Conservation (phyloP, 768 basidiomycete genomes). For the Naganishia vaughanmartiniae region DNA sequence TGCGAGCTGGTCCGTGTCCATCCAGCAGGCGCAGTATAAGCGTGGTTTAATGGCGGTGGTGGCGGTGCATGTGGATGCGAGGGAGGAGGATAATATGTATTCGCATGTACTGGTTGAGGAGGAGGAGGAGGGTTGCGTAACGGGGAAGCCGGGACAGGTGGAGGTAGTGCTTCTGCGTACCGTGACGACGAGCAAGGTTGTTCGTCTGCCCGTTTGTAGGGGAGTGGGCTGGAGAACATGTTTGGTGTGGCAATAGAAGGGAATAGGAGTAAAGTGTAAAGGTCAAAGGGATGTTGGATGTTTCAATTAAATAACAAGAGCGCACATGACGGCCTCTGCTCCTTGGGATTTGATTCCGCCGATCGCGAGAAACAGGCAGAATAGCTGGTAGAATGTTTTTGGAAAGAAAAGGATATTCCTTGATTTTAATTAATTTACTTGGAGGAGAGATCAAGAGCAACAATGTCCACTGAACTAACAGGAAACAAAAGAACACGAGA, state of each 20-base stretch:
- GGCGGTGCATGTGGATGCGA: neutral
- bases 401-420: too few relatives aligned
- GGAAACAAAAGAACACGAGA: neutral
- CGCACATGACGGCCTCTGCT: too few relatives aligned
- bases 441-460: too few relatives aligned
- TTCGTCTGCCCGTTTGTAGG: neutral
- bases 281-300: neutral
- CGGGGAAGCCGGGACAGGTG: neutral
- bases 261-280: neutral
- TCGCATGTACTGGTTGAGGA: neutral
- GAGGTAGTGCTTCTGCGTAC: neutral
- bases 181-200: neutral
- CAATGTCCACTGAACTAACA: too few relatives aligned
- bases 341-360: too few relatives aligned
- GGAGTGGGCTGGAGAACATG: conserved; percentile 19
- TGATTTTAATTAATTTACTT: too few relatives aligned
- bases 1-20: too few relatives aligned
- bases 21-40: neutral
- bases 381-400: too few relatives aligned
- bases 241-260: neutral
- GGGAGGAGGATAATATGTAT: neutral
- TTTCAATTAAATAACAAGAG: too few relatives aligned
- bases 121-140: neutral
- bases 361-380: too few relatives aligned
- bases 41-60: neutral